These are phyloP conservation scores for Ambrosia artemisiifolia DNA, from an alignment of 129 eudicot genomes.

Conservation along the genomic window DNA sequence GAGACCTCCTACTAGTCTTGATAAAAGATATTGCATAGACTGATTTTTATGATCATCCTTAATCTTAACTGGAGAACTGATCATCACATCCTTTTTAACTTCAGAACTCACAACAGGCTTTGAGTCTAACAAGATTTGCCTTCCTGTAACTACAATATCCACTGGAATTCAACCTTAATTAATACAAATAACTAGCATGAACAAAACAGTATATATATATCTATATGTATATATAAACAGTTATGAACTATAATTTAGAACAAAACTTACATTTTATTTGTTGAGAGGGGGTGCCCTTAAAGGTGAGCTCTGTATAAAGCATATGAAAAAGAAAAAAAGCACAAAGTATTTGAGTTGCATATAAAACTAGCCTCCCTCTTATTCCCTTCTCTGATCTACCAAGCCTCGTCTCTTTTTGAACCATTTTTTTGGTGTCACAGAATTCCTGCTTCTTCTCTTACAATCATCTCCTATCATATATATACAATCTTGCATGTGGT, in stretches of 20 bases:
- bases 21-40: conserved; percentile 29
- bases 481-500: neutral
- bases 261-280: conserved; percentile 19
- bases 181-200: neutral
- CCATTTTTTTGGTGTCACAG: conserved; percentile 4
- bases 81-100: conserved; percentile 8
- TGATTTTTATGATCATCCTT: conserved; percentile 26
- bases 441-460: neutral
- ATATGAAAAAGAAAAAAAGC: conserved; percentile 26
- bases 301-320: conserved; percentile 25
- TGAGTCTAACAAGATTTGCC: conserved; percentile 19
- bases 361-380: conserved; percentile 25
- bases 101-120: neutral
- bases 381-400: conserved; percentile 21
- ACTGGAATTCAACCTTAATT: conserved; percentile 20
- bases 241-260: too few relatives aligned
- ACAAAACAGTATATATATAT: neutral
- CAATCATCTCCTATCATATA: conserved; percentile 9
- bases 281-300: conserved; percentile 23
- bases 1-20: conserved; percentile 41
- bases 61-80: neutral
- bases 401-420: conserved; percentile 14
- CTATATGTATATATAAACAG: neutral
- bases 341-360: conserved; percentile 37
- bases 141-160: conserved; percentile 24